A percentile compares a stretch with the other conserved stretches of the same genome.
These are phyloP conservation scores for Parietaria judaica DNA, from an alignment of 306 rosid genomes.

Conservation along the genomic window DNA sequence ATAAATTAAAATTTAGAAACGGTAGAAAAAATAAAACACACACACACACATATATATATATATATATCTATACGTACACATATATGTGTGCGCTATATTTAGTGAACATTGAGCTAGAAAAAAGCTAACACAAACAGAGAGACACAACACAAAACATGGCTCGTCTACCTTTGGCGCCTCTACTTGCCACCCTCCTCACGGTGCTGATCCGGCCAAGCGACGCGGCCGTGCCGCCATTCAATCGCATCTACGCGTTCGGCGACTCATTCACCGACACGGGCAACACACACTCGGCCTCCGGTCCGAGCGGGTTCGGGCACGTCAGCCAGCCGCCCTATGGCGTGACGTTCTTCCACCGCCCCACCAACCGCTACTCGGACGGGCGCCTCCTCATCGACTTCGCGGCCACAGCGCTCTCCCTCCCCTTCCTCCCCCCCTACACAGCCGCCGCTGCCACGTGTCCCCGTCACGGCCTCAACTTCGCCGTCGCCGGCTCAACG, in stretches of 20 bases:
- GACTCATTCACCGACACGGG: conserved; percentile 98
- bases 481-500: conserved; percentile 88
- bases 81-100: too few species aligned
- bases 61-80: too few species aligned
- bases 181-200: conserved; percentile 22
- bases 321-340: conserved; percentile 74
- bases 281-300: conserved; percentile 52
- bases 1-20: too few species aligned
- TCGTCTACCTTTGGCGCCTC: conserved; percentile 18
- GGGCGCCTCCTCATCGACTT: conserved; percentile 90
- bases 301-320: conserved; percentile 83
- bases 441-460: conserved; percentile 28
- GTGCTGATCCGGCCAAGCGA: conserved; percentile 12
- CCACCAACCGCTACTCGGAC: conserved; percentile 82
- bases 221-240: conserved; percentile 37
- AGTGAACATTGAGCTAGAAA: too few species aligned
- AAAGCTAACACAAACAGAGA: too few species aligned
- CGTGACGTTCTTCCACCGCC: conserved; percentile 62
- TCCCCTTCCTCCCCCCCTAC: conserved; percentile 69
- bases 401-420: conserved; percentile 53
- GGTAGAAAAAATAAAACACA: too few species aligned
- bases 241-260: conserved; percentile 75
- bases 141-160: conserved; percentile 6
- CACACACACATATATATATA: too few species aligned
- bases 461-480: conserved; percentile 57